Conservation (phyloP, 108 stramenopile genomes). For the Ochromonas danica region DNA sequence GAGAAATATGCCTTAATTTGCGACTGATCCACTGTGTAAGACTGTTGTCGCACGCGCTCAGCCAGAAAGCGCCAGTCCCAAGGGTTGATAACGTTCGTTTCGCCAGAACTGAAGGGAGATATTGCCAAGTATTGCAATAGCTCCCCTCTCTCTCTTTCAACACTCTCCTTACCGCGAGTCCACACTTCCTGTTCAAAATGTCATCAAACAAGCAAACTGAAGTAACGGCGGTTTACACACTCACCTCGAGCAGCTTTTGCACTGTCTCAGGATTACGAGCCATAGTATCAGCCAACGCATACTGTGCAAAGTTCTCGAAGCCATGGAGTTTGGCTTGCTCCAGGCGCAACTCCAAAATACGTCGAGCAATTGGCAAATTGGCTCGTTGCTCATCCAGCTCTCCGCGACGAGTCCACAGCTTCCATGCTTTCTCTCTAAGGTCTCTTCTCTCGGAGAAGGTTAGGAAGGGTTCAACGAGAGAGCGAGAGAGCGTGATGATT, state of each 20-base stretch:
- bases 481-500: conserved; percentile 5
- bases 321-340: conserved; percentile 24
- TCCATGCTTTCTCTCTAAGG: conserved; percentile 7
- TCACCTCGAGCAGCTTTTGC: not conserved
- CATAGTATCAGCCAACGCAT: conserved; percentile 22
- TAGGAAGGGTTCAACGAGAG: conserved; percentile 1
- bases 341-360: not conserved
- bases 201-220: not conserved
- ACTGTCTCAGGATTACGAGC: not conserved
- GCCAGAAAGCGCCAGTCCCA: conserved; percentile 9
- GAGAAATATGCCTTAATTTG: conserved; percentile 12
- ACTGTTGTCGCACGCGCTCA: not conserved
- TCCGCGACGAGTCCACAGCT: not conserved
- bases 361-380: not conserved
- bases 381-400: not conserved
- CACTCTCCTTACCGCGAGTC: not conserved
- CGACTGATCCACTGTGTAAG: not conserved
- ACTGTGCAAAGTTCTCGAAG: not conserved
- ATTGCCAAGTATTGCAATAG: not conserved
- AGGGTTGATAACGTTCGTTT: not conserved
- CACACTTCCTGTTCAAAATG: not conserved
- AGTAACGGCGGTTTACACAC: not conserved
- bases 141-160: not conserved
- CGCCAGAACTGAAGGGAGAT: not conserved
- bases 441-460: conserved; percentile 12